phyloP scores from a whole-genome alignment of 768 basidiomycete species.

The Xanthoconium stramineum region DNA sequence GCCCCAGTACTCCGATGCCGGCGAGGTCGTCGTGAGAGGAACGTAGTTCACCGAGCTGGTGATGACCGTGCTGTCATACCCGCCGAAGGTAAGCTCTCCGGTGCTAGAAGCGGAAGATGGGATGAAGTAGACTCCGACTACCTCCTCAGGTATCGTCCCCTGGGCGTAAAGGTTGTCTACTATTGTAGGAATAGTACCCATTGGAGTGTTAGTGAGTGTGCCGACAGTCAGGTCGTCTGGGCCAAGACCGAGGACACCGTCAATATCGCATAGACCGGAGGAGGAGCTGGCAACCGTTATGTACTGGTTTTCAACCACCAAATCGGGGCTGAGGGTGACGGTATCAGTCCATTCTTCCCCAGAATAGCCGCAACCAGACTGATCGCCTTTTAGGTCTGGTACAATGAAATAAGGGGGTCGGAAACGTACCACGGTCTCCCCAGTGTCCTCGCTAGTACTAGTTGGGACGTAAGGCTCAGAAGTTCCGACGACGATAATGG shows the following conservation, averaged over 20 bases:
- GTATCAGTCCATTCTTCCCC: constrained; percentile 13
- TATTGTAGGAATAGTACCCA: constrained; percentile 29
- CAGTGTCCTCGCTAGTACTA: constrained; percentile 26
- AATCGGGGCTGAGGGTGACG: background rate
- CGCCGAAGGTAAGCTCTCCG: constrained; percentile 3
- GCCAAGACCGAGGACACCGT: constrained; percentile 40
- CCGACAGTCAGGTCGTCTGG: constrained; percentile 33
- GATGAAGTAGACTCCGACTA: constrained; percentile 32
- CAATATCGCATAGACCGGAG: too few species aligned
- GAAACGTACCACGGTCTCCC: constrained; percentile 3
- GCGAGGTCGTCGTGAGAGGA: background rate
- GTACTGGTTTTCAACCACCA: constrained; percentile 26
- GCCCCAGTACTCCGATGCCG: constrained; percentile 15
- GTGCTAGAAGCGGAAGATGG: constrained; percentile 14
- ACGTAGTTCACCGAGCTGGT: background rate
- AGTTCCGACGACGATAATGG: constrained; percentile 27
- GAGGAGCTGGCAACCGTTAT: constrained; percentile 34
- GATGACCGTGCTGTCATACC: background rate
- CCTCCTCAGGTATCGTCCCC: constrained; percentile 22
- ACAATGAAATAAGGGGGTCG: background rate
- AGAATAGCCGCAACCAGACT: constrained; percentile 3
- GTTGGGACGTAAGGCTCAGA: constrained; percentile 28
- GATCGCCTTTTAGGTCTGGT: background rate
- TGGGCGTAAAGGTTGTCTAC: constrained; percentile 32
- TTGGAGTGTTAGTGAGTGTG: constrained; percentile 10